Base-by-base conservation (phyloP, 2,329 filamentous ascomycete genomes). In the Salinomyces thailandicus region DNA sequence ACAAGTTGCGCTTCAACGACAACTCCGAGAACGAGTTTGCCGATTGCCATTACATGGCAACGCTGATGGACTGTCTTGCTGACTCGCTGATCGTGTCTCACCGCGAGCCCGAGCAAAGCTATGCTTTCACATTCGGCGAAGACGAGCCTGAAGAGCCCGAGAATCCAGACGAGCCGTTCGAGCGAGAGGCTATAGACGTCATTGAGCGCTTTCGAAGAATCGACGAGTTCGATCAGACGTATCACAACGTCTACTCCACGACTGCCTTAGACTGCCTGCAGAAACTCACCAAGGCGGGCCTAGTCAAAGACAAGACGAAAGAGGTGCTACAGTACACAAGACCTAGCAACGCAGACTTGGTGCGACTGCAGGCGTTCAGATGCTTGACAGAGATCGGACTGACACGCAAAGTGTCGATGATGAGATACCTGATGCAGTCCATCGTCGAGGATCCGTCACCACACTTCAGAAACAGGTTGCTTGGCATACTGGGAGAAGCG, bases 1-100 rank as follows among this genome's bases (percentile, higher is more conserved):
- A 95, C 49, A 83, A 93, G 54, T 68, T 98, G 20, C 80, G 83
- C 33, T 89, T 86, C 64, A 98, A 98, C 55, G 87, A 98, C 61
- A 98, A 98, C 55, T 79, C 82, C 2, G 81, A 83, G 42, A 98
- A 98, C 50, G 67, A 66, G 33, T 93, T 77, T 54, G 94, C 87
- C 4, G 93, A 98, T 52, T 81, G 87, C 44, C 79, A 84, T 51
- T 98, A 95, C 55, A 76, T 98, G 36, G 78, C 85, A 5, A 81
- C 73, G 15, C 69, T 98, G 16, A 81, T 98, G 66, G 64, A 60
- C 24, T 74, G 73, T 26, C 58, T 81, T 4, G 68, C 73, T 5
- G 65, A 75, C 43, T 69, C 72, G 7, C 59, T 79, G 37, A 62
- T 71, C 1, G 50, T 52, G 22, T 54, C 49, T 43, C 41, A 57